phyloP scores from a whole-genome alignment of 2,329 filamentous ascomycete species.

The Pestalotiopsis sp. region DNA sequence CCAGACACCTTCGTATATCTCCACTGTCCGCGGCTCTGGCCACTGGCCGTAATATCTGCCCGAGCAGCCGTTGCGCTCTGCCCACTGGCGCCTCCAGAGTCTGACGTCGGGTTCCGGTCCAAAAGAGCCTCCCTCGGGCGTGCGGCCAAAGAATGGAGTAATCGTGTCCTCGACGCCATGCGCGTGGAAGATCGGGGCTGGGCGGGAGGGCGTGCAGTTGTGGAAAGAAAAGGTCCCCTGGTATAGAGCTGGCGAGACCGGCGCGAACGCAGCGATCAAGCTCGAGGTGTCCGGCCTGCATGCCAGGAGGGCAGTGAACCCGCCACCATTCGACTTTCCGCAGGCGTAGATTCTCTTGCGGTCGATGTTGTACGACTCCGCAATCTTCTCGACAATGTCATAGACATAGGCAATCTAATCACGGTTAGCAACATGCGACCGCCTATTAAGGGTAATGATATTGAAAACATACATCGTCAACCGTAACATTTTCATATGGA shows the following conservation, averaged over 20 bases:
- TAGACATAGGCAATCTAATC: constrained; percentile 22
- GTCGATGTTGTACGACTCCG: constrained; percentile 21
- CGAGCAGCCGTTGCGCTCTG: constrained; percentile 17
- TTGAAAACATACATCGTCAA: constrained; percentile 19
- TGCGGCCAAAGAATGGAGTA: constrained; percentile 18
- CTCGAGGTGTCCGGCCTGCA: constrained; percentile 19
- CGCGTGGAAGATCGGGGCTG: constrained; percentile 17
- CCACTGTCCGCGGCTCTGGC: constrained; percentile 13
- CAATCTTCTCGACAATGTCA: constrained; percentile 21
- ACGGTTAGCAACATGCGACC: not conserved
- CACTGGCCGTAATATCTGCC: constrained; percentile 16
- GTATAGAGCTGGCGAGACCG: constrained; percentile 21
- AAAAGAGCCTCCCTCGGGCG: constrained; percentile 14
- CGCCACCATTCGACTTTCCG: constrained; percentile 22
- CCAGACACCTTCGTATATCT: constrained; percentile 19
- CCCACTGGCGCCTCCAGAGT: constrained; percentile 19
- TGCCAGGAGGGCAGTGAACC: constrained; percentile 19
- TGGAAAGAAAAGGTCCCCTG: constrained; percentile 18
- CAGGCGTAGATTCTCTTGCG: constrained; percentile 18
- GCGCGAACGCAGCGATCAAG: constrained; percentile 18
- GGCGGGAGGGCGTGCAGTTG: constrained; percentile 16
- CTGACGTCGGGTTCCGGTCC: constrained; percentile 19
- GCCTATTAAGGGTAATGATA: not conserved
- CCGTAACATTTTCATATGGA: constrained; percentile 23
- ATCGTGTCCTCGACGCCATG: constrained; percentile 19